Evolutionary conservation across 176 grass and related monocot genomes (phyloP), one percentile per base, ranked within the genome.

Genomic region (Lolium rigidum): DNA sequence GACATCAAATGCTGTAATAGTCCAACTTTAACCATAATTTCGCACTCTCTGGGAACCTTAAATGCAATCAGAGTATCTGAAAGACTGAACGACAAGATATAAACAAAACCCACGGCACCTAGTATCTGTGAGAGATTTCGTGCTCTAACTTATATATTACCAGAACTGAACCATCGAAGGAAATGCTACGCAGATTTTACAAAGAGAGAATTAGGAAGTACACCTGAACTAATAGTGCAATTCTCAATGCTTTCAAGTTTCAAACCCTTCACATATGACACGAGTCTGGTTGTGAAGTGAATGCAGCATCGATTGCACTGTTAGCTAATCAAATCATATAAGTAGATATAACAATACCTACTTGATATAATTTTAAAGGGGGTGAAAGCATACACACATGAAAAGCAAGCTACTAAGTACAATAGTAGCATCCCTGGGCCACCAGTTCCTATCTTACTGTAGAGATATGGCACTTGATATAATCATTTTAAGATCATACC

Each of bases 211-310:
- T 0, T 37, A 12, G 65, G 12, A 80, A 76, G n/a, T 74, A 84
- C 35, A 73, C 7, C 2, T 72, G 54, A 84, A 56, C 47, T 72
- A 58, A 15, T 18, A 55, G 21, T 57, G 17, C n/a, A 25, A 9
- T 67, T 38, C 12, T 31, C 43, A 12, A 48, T 83, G 62, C 24
- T 67, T 68, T 66, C 17, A 82, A 76, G 18, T 67, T 68, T 76
- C 17, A 77, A 76, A 5, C 8, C 18, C 18, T 67, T 63, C 60
- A 10, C 26, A 85, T 66, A 54, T 54, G 83, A 54, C 6, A 21
- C 26, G 41, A 18, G 16, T 70, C 48, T 86, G 46, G 5, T 9
- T 28, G 39, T 21, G 43, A 67, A 44, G 47, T 37, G 16, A 76
- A 39, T 50, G 50, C 11, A 26, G 3, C 46, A 5, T 75, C 28